phyloP scores from a whole-genome alignment of 371 early-diverging fungal genomes.

The Mucor irregularis region DNA sequence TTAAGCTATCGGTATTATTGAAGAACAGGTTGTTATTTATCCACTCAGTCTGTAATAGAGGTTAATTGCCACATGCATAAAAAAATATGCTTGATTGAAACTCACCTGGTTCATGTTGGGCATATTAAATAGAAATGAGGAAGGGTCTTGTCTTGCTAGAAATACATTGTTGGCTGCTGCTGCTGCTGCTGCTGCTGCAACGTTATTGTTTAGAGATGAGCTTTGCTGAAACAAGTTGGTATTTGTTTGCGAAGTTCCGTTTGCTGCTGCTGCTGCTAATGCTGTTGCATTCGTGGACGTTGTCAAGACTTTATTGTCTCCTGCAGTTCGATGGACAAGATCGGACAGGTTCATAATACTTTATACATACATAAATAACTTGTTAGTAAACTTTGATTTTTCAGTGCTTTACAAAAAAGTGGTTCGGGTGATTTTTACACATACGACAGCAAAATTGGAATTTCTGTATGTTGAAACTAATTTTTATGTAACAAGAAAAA shows the following conservation, averaged over 20 bases:
- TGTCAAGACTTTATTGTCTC: conserved; percentile 20
- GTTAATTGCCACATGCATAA: too few relatives aligned
- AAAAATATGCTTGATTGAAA: neutral
- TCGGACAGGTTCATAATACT: conserved; percentile 37
- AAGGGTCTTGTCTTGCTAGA: conserved; percentile 7
- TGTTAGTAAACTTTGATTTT: neutral
- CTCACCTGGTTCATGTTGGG: conserved; percentile 9
- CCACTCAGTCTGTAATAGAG: conserved; percentile 17
- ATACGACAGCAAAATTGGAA: too few relatives aligned
- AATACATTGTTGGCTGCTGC: conserved; percentile 16
- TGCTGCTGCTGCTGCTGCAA: too few relatives aligned
- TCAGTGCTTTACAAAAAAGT: neutral
- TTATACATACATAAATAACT: neutral
- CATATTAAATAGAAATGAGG: conserved; percentile 15
- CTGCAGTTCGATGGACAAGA: conserved; percentile 36
- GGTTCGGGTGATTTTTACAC: too few relatives aligned
- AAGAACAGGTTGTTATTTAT: conserved; percentile 18
- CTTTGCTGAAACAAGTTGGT: conserved; percentile 8
- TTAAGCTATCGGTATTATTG: conserved; percentile 2
- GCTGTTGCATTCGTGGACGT: neutral
- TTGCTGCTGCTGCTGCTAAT: conserved; percentile 1
- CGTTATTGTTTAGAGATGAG: too few relatives aligned
- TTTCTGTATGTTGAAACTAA: too few relatives aligned
- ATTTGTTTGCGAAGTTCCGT: neutral
- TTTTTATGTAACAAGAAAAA: too few relatives aligned